Percentiles rank a stretch among this genome's conserved stretches.
These are phyloP conservation scores for Aspergillus amoenus DNA, from an alignment of 2,329 filamentous ascomycete genomes.

Conservation along the genomic window DNA sequence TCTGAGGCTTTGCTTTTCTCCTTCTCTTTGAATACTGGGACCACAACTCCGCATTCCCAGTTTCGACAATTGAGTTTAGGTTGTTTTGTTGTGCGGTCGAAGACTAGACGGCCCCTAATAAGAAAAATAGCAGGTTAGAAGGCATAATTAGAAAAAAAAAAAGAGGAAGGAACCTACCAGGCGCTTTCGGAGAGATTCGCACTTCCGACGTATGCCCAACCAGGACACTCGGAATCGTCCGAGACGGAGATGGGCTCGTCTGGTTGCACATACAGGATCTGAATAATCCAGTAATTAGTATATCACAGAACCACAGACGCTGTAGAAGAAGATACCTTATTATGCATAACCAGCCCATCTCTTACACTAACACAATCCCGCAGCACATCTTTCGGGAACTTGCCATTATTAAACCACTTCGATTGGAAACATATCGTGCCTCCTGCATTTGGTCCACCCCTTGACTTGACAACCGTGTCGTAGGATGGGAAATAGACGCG, in stretches of 20 bases:
- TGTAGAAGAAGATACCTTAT: slow-evolving; percentile 61
- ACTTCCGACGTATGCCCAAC: slow-evolving; percentile 86
- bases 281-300: not conserved
- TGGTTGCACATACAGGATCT: slow-evolving; percentile 37
- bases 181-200: slow-evolving; percentile 92
- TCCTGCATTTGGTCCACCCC: slow-evolving; percentile 62
- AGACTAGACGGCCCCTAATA: slow-evolving; percentile 71
- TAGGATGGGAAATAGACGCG: slow-evolving; percentile 79
- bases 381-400: slow-evolving; percentile 71
- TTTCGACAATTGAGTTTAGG: slow-evolving; percentile 82
- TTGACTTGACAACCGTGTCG: slow-evolving; percentile 65
- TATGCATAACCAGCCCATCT: slow-evolving; percentile 77
- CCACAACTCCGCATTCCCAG: slow-evolving; percentile 90
- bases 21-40: slow-evolving; percentile 54
- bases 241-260: slow-evolving; percentile 24
- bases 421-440: slow-evolving; percentile 80
- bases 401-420: slow-evolving; percentile 67
- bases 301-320: no score
- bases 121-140: not conserved
- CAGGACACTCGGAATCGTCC: slow-evolving; percentile 38
- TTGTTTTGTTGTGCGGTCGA: slow-evolving; percentile 64
- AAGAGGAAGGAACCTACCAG: slow-evolving; percentile 62
- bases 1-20: not conserved
- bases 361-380: slow-evolving; percentile 74
- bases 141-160: not conserved